A percentile compares a stretch with the other conserved stretches of the same genome.
Conservation (phyloP, 148 eudicot genomes). For the Vaccinium vitisidaea region DNA sequence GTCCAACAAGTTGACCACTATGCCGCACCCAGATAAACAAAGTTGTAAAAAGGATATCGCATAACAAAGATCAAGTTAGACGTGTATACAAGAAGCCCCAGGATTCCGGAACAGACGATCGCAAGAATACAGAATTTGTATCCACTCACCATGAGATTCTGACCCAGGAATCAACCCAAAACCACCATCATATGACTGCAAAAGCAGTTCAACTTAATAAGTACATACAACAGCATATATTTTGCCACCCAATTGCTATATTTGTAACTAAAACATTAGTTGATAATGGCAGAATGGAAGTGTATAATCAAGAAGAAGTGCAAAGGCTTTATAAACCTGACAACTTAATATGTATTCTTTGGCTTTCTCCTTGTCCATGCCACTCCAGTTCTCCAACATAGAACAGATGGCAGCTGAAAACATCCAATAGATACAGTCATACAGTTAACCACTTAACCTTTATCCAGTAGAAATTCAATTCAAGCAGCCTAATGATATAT, state of each 20-base stretch:
- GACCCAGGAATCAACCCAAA: conserved; percentile 91
- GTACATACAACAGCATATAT: conserved; percentile 1
- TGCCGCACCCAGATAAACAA: not conserved
- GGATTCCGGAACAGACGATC: not conserved
- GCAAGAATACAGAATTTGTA: not conserved
- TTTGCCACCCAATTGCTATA: not conserved
- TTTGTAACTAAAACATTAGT: not conserved
- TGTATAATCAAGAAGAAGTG: not conserved
- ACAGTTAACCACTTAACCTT: not conserved
- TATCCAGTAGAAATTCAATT: conserved; percentile 9
- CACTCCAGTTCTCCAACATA: conserved; percentile 86
- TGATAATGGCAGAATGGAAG: not conserved
- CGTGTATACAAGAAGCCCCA: not conserved
- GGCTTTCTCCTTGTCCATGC: conserved; percentile 77
- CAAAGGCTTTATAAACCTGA: conserved; percentile 51
- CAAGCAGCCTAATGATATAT: not conserved
- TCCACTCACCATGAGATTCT: conserved; percentile 93
- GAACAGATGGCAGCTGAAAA: conserved; percentile 75
- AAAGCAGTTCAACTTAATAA: conserved; percentile 12
- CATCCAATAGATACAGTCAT: conserved; percentile 4
- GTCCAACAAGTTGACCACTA: not conserved
- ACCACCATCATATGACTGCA: conserved; percentile 99
- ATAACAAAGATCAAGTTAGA: not conserved
- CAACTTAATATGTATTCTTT: conserved; percentile 74
- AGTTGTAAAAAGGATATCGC: not conserved